Percentiles rank a stretch among this genome's conserved stretches.
Evolutionary conservation across 1,284 basidiomycete species (phyloP).

Genomic region (Phylloporus sp.): DNA sequence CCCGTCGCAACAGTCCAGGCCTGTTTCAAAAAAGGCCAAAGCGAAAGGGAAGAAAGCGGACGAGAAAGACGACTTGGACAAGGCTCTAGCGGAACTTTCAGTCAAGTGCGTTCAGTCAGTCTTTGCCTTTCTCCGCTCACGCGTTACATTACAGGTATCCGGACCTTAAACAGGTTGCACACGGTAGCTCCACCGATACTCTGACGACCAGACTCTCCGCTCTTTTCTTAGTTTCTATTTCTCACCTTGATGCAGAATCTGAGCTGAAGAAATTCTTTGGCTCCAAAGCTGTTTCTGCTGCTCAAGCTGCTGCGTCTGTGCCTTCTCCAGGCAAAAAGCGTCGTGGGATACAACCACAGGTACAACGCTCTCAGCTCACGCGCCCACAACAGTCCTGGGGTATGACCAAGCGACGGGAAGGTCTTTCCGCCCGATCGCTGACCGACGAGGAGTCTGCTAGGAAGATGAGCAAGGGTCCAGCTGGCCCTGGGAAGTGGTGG

Average conservation of each 20-base stretch:
- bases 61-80: conserved; percentile 83
- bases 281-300: conserved; percentile 78
- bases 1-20: conserved; percentile 21
- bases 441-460: conserved; percentile 61
- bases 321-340: conserved; percentile 43
- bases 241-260: conserved; percentile 84
- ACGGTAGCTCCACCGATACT: conserved; percentile 20
- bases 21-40: conserved; percentile 65
- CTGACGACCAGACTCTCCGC: conserved; percentile 51
- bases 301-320: conserved; percentile 47
- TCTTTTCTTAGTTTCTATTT: conserved; percentile 78
- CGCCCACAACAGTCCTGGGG: conserved; percentile 71
- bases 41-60: conserved; percentile 66
- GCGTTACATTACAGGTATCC: conserved; percentile 54
- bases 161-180: conserved; percentile 53
- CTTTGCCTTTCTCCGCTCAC: conserved; percentile 10
- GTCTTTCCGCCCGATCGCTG: conserved; percentile 70
- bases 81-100: conserved; percentile 83
- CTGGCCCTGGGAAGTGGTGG: conserved; percentile 78
- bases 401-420: conserved; percentile 69
- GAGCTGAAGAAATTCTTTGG: conserved; percentile 95
- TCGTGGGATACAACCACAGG: conserved; percentile 35
- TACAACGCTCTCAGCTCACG: conserved; percentile 67
- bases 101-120: conserved; percentile 60
- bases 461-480: conserved; percentile 51